Evolutionary conservation across 2,329 filamentous ascomycete species (phyloP).

Genomic region (Colletotrichum orchidophilum): DNA sequence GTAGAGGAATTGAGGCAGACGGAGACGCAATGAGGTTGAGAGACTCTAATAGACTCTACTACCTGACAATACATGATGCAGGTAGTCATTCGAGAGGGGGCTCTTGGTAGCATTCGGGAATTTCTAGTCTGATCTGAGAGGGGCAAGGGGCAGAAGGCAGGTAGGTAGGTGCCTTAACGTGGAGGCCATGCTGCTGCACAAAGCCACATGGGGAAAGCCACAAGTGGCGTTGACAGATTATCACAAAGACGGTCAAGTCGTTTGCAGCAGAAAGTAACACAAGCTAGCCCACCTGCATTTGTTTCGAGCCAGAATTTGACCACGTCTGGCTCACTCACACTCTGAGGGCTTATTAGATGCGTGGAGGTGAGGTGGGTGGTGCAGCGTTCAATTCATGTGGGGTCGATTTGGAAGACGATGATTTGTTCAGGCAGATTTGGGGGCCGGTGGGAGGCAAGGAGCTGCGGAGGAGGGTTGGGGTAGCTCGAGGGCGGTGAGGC

Average conservation of each 20-base stretch:
- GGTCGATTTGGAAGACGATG: not conserved
- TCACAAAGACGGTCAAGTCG: constrained; percentile 14
- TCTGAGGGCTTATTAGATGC: not conserved
- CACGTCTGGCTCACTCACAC: constrained; percentile 8
- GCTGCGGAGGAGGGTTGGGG: not conserved
- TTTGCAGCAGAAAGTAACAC: not conserved
- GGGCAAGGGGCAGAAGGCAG: not conserved
- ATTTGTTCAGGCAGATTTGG: constrained; percentile 1
- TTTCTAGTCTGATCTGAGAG: constrained; percentile 7
- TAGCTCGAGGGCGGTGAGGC: constrained; percentile 11
- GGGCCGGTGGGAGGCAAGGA: not conserved
- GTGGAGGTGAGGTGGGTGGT: not conserved
- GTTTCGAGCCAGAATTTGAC: constrained; percentile 21
- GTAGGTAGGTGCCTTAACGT: too few relatives aligned
- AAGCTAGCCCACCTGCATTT: not conserved
- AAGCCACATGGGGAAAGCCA: constrained; percentile 1
- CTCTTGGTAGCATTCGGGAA: constrained; percentile 2
- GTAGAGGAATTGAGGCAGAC: not conserved
- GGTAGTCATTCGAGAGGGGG: not conserved
- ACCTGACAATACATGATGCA: not conserved
- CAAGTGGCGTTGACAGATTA: not conserved
- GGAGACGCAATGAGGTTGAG: not conserved
- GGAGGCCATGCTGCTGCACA: not conserved
- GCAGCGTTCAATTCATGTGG: not conserved
- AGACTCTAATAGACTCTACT: not conserved